Percentiles rank a stretch among this genome's conserved stretches.
Evolutionary conservation across 1,139 yeast species (phyloP).

Genomic region (Hyphopichia buzzinii): DNA sequence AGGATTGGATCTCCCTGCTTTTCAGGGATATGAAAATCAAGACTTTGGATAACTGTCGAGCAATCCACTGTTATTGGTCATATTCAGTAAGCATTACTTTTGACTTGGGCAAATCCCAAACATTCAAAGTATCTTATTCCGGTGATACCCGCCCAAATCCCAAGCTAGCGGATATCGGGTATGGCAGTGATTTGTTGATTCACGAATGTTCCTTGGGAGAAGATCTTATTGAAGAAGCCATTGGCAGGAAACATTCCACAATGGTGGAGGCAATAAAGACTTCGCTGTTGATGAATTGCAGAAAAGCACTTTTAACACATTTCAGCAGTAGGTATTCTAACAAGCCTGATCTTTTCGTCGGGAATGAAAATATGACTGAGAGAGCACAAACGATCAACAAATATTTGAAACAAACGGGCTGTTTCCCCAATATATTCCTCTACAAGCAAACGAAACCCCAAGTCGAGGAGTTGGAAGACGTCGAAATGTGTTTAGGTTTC

Average conservation of each 20-base stretch:
- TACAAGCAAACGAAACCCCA: not conserved
- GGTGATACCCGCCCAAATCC: constrained; percentile 92
- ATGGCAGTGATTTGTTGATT: constrained; percentile 69
- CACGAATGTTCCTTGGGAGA: constrained; percentile 94
- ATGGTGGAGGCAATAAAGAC: constrained; percentile 81
- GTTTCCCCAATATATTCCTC: constrained; percentile 27
- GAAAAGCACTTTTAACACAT: constrained; percentile 76
- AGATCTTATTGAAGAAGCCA: constrained; percentile 76
- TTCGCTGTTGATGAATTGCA: constrained; percentile 69
- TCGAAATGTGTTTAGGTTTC: constrained; percentile 41
- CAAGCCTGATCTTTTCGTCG: constrained; percentile 45
- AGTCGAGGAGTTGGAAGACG: constrained; percentile 23
- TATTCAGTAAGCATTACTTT: constrained; percentile 68
- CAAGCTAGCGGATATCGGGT: constrained; percentile 60
- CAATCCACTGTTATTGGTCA: constrained; percentile 82
- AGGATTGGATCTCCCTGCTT: constrained; percentile 17
- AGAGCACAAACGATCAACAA: constrained; percentile 22
- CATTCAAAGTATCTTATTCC: constrained; percentile 78
- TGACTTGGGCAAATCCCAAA: constrained; percentile 21
- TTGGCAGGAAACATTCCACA: constrained; percentile 83
- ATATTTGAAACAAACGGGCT: constrained; percentile 23
- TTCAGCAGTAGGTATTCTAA: constrained; percentile 89
- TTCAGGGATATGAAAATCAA: constrained; percentile 25
- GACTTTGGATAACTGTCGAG: constrained; percentile 61
- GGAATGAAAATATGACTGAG: constrained; percentile 18